These are phyloP conservation scores for Vitis rotundifolia DNA, from an alignment of 164 flowering plant genomes.

Conservation along the genomic window DNA sequence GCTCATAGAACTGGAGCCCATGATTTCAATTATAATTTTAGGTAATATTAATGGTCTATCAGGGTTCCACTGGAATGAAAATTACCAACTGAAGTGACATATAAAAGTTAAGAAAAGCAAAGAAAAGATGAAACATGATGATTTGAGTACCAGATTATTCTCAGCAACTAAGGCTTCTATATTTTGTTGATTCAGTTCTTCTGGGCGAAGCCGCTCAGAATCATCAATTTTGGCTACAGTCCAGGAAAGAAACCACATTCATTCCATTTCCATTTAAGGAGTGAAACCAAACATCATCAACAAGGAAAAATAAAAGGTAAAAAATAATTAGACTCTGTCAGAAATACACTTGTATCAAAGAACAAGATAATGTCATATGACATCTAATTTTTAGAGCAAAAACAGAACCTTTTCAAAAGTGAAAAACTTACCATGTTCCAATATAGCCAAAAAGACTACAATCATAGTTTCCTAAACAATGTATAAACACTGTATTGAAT, in stretches of 20 bases:
- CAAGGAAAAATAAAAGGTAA: too few relatives aligned
- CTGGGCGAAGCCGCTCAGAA: slow-evolving; percentile 90
- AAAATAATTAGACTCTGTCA: too few relatives aligned
- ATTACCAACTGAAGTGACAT: neutral
- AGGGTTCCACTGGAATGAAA: neutral
- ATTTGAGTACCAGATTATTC: slow-evolving; percentile 69
- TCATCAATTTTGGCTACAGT: slow-evolving; percentile 66
- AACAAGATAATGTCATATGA: too few relatives aligned
- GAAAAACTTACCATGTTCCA: too few relatives aligned
- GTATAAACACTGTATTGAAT: too few relatives aligned
- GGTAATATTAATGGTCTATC: neutral
- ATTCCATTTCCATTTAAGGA: too few relatives aligned
- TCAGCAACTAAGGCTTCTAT: slow-evolving; percentile 98
- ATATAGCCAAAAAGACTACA: too few relatives aligned
- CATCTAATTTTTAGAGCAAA: too few relatives aligned
- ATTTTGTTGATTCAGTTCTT: slow-evolving; percentile 95
- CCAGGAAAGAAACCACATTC: slow-evolving; percentile 5
- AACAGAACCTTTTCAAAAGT: too few relatives aligned
- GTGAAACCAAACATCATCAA: too few relatives aligned
- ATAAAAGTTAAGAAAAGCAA: neutral
- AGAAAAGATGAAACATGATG: slow-evolving; percentile 7
- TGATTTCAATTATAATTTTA: neutral
- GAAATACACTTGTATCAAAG: too few relatives aligned
- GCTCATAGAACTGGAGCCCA: neutral
- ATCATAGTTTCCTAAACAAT: too few relatives aligned